Conservation (phyloP, 1,284 basidiomycete species). For the Melanopsichium pennsylvanicum region DNA sequence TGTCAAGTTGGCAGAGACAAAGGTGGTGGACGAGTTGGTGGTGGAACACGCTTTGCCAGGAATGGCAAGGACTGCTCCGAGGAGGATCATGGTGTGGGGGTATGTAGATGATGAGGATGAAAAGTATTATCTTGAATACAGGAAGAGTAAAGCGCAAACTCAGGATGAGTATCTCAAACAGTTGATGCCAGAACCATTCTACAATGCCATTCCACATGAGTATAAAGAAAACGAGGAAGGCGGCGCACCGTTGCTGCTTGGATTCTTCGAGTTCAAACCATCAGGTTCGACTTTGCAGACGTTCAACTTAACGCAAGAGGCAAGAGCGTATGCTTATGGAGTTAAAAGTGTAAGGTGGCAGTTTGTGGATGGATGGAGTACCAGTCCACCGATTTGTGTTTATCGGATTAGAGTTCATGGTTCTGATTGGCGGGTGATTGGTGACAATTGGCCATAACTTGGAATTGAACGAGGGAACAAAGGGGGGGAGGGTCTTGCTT, state of each 20-base stretch:
- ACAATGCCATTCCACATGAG: slow-evolving; percentile 18
- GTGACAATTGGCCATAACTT: too few species aligned
- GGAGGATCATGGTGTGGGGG: slow-evolving; percentile 31
- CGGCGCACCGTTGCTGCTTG: slow-evolving; percentile 30
- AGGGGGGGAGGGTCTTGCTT: too few species aligned
- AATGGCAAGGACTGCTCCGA: slow-evolving; percentile 23
- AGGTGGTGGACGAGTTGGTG: slow-evolving; percentile 32
- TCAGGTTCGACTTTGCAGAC: slow-evolving; percentile 33
- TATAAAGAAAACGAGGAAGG: slow-evolving; percentile 15
- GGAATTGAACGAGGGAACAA: too few species aligned
- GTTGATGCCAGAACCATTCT: slow-evolving; percentile 11
- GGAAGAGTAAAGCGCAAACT: slow-evolving; percentile 3
- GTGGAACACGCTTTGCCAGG: slow-evolving; percentile 39
- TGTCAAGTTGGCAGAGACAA: slow-evolving; percentile 21
- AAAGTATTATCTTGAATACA: slow-evolving; percentile 20
- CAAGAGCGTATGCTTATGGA: slow-evolving; percentile 20
- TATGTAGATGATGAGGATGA: slow-evolving; percentile 26
- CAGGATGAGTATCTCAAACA: slow-evolving; percentile 10
- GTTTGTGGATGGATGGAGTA: slow-evolving; percentile 37
- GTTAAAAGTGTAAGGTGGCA: slow-evolving; percentile 26
- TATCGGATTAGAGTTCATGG: slow-evolving; percentile 34
- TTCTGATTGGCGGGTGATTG: slow-evolving; percentile 23
- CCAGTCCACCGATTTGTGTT: slow-evolving; percentile 30
- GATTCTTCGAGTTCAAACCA: slow-evolving; percentile 24
- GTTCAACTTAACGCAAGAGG: slow-evolving; percentile 29